Evolutionary conservation across 1,139 yeast genomes (phyloP).

Genomic region (Pichia sp.): DNA sequence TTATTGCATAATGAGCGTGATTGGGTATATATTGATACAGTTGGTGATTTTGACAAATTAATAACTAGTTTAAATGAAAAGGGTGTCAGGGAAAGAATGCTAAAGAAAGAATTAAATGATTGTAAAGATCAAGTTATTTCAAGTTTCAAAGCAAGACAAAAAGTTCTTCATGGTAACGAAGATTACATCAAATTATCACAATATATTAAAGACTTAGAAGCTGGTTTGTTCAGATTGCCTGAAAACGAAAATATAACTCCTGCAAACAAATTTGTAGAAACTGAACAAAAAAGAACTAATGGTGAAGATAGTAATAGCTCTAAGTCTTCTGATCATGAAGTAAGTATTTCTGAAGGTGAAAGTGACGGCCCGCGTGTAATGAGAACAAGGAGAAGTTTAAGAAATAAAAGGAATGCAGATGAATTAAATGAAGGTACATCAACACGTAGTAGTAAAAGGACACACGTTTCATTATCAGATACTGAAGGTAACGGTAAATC

Average conservation of each 20-base stretch:
- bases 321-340: conserved; percentile 11
- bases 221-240: conserved; percentile 29
- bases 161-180: conserved; percentile 41
- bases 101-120: conserved; percentile 54
- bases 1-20: conserved; percentile 44
- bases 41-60: conserved; percentile 52
- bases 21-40: conserved; percentile 67
- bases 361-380: conserved; percentile 1
- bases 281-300: conserved; percentile 20
- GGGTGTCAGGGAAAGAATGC: conserved; percentile 68
- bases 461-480: neutral
- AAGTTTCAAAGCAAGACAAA: conserved; percentile 56
- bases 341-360: conserved; percentile 10
- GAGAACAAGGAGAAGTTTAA: neutral
- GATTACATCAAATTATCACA: conserved; percentile 36
- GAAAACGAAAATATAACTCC: conserved; percentile 26
- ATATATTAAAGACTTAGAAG: conserved; percentile 29
- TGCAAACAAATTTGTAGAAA: conserved; percentile 18
- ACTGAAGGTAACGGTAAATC: neutral
- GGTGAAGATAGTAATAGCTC: neutral
- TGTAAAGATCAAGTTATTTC: conserved; percentile 49
- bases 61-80: conserved; percentile 64
- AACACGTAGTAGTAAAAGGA: neutral
- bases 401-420: neutral
- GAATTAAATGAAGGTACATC: neutral